Evolutionary conservation across 2,329 filamentous ascomycete genomes (phyloP), one percentile per base, ranked within the genome.

Genomic region (Fusarium tuaranense): DNA sequence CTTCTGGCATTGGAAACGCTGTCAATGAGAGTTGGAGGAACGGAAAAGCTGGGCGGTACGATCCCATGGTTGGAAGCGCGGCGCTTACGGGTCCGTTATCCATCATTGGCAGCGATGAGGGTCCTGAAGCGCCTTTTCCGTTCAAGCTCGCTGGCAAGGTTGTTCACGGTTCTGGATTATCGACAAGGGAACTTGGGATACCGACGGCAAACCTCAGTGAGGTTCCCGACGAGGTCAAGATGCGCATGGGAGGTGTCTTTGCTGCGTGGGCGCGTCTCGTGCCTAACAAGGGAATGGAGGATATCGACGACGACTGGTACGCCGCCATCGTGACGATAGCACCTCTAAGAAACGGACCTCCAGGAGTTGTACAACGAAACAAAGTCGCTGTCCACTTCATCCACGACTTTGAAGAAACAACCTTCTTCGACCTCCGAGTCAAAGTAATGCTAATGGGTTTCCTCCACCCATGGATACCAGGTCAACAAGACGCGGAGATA

Each of bases 391-490:
- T 90, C 0, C 87, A 91, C 75, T 81, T 92, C 3, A 82, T 91
- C 1, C 82, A 88, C 70, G 87, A 90, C 65, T 88, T 89, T 62
- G 84, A 84, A 3, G 82, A 79, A 0, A 77, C 73, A 0, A 76
- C 80, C 0, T 87, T 91, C 59, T 80, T 86, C 46, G 82, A 83
- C 7, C 75, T 82, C 0, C 84, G 82, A 51, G 65, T 93, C 3
- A 86, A 88, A 32, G 78, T 92, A 7, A 80, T 91, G 2, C 78
- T 92, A 5, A 90, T 93, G 88, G 91, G 89, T 0, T 91, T 88
- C 39, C 78, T 93, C 2, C 88, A 88, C 32, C 60, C 80, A 0
- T 67, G 77, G 3, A 70, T 83, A 0, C 78, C 76, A 0, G 44
- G 36, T 7, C 71, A 44, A 9, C 32, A 34, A n/a, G 68, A 51